Evolutionary conservation across 2,329 filamentous ascomycete genomes (phyloP).

Genomic region (Epicoccum nigrum): DNA sequence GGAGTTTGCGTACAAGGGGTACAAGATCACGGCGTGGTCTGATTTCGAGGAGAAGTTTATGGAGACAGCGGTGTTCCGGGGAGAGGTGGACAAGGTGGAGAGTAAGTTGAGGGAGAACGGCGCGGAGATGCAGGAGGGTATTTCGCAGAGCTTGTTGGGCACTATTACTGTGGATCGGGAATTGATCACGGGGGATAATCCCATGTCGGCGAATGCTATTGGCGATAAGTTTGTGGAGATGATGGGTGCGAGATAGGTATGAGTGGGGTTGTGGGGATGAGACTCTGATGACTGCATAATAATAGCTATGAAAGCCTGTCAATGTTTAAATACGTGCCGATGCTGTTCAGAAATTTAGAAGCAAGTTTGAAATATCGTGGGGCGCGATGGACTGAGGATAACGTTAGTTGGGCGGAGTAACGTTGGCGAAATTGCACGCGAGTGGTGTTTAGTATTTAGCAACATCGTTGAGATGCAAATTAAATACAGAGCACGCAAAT

Average conservation of each 20-base stretch:
- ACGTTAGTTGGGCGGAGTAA: too few relatives aligned
- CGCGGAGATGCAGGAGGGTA: conserved; percentile 53
- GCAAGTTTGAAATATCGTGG: too few relatives aligned
- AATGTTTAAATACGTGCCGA: too few relatives aligned
- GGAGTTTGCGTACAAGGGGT: conserved; percentile 54
- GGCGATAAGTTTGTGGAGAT: conserved; percentile 44
- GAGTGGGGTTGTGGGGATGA: too few relatives aligned
- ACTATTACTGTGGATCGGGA: conserved; percentile 53
- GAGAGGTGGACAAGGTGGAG: conserved; percentile 54
- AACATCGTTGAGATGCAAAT: too few relatives aligned
- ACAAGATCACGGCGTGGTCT: conserved; percentile 54
- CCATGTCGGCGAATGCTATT: conserved; percentile 41
- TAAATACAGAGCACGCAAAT: too few relatives aligned
- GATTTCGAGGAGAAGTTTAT: conserved; percentile 55
- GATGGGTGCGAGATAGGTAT: conserved; percentile 23
- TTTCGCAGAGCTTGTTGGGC: conserved; percentile 47
- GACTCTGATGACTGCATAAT: too few relatives aligned
- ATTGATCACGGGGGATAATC: conserved; percentile 42
- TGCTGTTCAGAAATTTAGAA: too few relatives aligned
- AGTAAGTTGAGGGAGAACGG: conserved; percentile 48
- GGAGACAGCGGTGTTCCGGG: conserved; percentile 50
- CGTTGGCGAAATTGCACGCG: too few relatives aligned
- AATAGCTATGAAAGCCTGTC: too few relatives aligned
- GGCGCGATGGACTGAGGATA: too few relatives aligned
- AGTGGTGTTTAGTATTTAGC: too few relatives aligned